phyloP scores from a whole-genome alignment of 768 basidiomycete species.

The Leccinum uliginosum region DNA sequence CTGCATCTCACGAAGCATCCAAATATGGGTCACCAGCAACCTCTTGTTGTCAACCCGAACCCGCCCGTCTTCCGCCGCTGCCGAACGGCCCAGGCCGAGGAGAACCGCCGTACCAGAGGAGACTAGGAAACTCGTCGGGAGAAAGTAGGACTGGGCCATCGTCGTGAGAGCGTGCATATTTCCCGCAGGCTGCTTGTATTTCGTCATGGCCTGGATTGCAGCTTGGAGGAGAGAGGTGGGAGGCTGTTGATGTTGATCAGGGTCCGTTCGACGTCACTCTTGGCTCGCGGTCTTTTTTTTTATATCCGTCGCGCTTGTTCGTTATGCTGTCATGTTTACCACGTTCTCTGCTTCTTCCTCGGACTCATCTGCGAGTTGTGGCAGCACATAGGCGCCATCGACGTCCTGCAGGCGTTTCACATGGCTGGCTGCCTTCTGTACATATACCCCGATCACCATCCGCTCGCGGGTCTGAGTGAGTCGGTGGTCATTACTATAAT shows the following conservation, averaged over 20 bases:
- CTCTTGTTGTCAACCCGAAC: slow-evolving; percentile 35
- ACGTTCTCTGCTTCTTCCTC: not conserved
- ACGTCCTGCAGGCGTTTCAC: not conserved
- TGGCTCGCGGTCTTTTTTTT: not conserved
- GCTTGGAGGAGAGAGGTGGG: slow-evolving; percentile 39
- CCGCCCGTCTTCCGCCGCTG: slow-evolving; percentile 1
- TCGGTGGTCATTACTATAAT: not conserved
- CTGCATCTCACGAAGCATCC: slow-evolving; percentile 73
- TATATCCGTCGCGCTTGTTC: not conserved
- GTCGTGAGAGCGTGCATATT: slow-evolving; percentile 66
- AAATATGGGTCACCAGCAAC: slow-evolving; percentile 96
- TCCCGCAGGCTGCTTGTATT: slow-evolving; percentile 71
- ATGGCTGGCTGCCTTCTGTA: not conserved
- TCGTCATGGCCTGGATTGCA: slow-evolving; percentile 72
- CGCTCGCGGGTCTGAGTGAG: not conserved
- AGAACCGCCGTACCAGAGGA: slow-evolving; percentile 13
- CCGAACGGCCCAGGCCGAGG: slow-evolving; percentile 23
- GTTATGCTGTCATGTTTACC: not conserved
- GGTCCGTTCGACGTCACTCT: not conserved
- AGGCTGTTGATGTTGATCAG: slow-evolving; percentile 21
- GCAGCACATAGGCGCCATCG: not conserved
- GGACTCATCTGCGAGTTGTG: not conserved
- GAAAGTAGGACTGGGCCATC: slow-evolving; percentile 79
- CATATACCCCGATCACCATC: not conserved
- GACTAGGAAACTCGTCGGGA: slow-evolving; percentile 35